Evolutionary conservation across 1,284 basidiomycete genomes (phyloP), one percentile per base, ranked within the genome.

Genomic region (Phellopilus nigrolimitatus): DNA sequence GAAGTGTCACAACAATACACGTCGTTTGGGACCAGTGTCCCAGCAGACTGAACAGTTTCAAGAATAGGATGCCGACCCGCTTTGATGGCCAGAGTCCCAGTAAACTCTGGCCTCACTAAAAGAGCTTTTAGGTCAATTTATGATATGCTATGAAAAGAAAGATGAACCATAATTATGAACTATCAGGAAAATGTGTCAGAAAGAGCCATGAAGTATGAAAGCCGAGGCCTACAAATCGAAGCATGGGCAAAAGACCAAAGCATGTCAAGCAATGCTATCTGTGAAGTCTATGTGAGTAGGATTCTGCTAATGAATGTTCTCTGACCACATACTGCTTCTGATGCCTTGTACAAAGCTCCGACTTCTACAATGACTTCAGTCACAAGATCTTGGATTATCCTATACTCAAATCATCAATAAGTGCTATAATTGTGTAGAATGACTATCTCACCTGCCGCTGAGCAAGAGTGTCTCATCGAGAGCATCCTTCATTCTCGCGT

Each of bases 181-280:
- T 90, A 19, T 13, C 34, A 22, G n/a, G 36, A 51, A 12, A 49
- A 47, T 52, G 41, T 51, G 43, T 25, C 46, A 30, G 12, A 33
- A 25, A 10, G 19, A 46, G 47, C 5, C 21, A 37, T 39, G n/a
- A 47, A 48, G 25, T 3, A 12, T 47, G 19, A 28, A 28, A 6
- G 34, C 21, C 42, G 6, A 28, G 4, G 68, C 81, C 63, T 63
- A 87, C 89, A 74, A 38, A 87, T 88, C 2, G 91, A 82, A 8
- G 78, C 70, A 64, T 91, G 84, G 0, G 92, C 85, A 64, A 95
- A 94, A 1, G 87, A 82, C 77, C 86, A 86, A 2, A 95, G 66
- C 75, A 93, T 84, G 62, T 97, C 94, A 1, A 95, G 66, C 48
- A 91, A 69, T 0, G 91, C 89, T 40, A 95, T 75, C 81, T 91